Percentiles rank a stretch among this genome's conserved stretches.
phyloP scores from a whole-genome alignment of 2,329 filamentous ascomycete genomes.

The Cercospora sp. region DNA sequence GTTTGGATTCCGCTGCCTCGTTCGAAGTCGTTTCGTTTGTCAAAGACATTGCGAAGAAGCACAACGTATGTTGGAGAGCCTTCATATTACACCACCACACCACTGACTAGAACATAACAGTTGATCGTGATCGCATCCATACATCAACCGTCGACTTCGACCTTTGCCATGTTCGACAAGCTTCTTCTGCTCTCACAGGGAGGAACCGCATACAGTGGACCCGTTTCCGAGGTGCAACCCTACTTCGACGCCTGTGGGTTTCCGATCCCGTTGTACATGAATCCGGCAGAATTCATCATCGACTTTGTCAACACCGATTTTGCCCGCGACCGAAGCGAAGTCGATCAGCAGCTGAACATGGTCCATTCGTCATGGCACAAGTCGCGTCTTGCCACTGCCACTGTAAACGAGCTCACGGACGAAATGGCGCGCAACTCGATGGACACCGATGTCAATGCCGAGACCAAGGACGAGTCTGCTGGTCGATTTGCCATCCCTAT shows the following conservation, averaged over 20 bases:
- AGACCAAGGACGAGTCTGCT: slow-evolving; percentile 42
- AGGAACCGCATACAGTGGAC: slow-evolving; percentile 71
- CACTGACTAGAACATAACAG: slow-evolving; percentile 40
- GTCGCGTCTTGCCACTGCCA: slow-evolving; percentile 47
- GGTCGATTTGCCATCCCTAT: slow-evolving; percentile 54
- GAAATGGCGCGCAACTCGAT: slow-evolving; percentile 41
- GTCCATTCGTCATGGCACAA: slow-evolving; percentile 59
- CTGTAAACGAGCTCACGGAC: slow-evolving; percentile 38
- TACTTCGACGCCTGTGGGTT: slow-evolving; percentile 66
- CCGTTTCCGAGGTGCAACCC: slow-evolving; percentile 55
- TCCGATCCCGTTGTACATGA: slow-evolving; percentile 67
- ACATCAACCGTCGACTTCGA: slow-evolving; percentile 79
- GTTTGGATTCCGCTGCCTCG: slow-evolving; percentile 75
- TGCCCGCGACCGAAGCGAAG: slow-evolving; percentile 50
- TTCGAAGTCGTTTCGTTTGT: slow-evolving; percentile 76
- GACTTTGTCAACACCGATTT: slow-evolving; percentile 80
- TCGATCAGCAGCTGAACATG: slow-evolving; percentile 51
- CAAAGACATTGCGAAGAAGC: slow-evolving; percentile 62
- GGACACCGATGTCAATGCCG: slow-evolving; percentile 35
- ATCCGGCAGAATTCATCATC: slow-evolving; percentile 78
- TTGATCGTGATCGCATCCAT: slow-evolving; percentile 79
- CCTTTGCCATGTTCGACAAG: slow-evolving; percentile 79
- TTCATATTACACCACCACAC: background rate
- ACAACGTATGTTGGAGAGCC: slow-evolving; percentile 55
- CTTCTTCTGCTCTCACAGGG: slow-evolving; percentile 71